Base-by-base conservation (phyloP, 345 rosid genomes). In the Conringia planisiliqua region DNA sequence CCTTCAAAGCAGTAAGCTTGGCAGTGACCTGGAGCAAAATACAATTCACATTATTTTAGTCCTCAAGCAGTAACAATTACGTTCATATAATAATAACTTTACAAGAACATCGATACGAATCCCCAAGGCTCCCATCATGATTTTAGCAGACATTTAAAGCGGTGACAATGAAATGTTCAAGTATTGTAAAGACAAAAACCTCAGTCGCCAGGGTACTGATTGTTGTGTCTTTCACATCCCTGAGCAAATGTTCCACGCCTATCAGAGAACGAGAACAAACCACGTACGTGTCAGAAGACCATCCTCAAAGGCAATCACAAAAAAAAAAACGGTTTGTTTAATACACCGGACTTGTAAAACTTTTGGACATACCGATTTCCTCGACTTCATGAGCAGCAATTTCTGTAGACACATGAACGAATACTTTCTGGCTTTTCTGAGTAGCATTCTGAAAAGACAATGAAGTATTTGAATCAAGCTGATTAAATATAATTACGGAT, bases 171-270 rank as follows among this genome's bases (percentile, higher is more conserved):
- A 35, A 32, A 33, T 1, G 5, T 8, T 58, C 1, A 61, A 51
- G 18, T 48, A 51, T 29, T 39, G 55, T 67, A 48, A 69, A 70
- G 58, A n/a, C 1, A 56, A 66, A 39, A 16, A 88, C 96, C 94
- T 92, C 96, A 18, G 92, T 90, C 39, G 94, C 94, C 58, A 90
- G 86, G 26, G 92, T 90, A 81, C 96, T 92, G 67, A 92, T 84
- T 22, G 94, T 90, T 70, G 96, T 85, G 71, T 92, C 98, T 76
- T 92, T 90, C 60, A 92, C 96, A 78, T 92, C 98, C 77, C 94
- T 82, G 18, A 90, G 85, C 81, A 90, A 82, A 80, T 88, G 92
- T 55, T 92, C 90, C 48, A 92, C 96, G 43, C 98, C 90, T 90
- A 82, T 57, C 20, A 38, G 44, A 59, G 70, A 66, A 16, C 29